Conservation (phyloP, 805 yeast genomes). For the Pichia heedii region DNA sequence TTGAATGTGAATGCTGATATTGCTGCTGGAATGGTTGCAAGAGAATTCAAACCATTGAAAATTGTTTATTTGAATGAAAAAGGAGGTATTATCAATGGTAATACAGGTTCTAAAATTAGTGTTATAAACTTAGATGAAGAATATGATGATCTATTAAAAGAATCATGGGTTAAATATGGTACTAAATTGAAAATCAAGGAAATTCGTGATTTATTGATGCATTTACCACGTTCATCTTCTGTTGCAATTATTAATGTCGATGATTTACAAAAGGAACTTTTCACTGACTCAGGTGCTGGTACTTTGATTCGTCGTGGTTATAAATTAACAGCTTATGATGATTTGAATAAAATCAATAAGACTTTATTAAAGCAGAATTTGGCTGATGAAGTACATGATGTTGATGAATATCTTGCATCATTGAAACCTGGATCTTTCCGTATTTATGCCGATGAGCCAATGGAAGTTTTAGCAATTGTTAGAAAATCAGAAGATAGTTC, state of each 20-base stretch:
- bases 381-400: slow-evolving; percentile 65
- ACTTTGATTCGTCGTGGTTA: slow-evolving; percentile 97
- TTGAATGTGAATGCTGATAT: slow-evolving; percentile 97
- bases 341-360: slow-evolving; percentile 46
- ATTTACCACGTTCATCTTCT: slow-evolving; percentile 92
- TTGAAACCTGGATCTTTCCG: slow-evolving; percentile 48
- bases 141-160: slow-evolving; percentile 80
- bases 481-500: slow-evolving; percentile 30
- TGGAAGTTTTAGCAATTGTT: slow-evolving; percentile 88
- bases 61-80: slow-evolving; percentile 94
- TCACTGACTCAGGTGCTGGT: slow-evolving; percentile 99
- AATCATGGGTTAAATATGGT: slow-evolving; percentile 98
- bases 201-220: slow-evolving; percentile 87
- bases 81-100: slow-evolving; percentile 94
- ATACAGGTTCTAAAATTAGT: slow-evolving; percentile 81
- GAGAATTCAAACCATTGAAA: slow-evolving; percentile 94
- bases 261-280: slow-evolving; percentile 92
- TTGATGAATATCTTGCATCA: slow-evolving; percentile 70
- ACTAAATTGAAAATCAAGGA: slow-evolving; percentile 95
- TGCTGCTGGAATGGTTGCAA: slow-evolving; percentile 96
- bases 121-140: slow-evolving; percentile 94
- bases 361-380: slow-evolving; percentile 72
- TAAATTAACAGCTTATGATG: slow-evolving; percentile 68
- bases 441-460: slow-evolving; percentile 91
- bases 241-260: slow-evolving; percentile 95